These are phyloP conservation scores for Bondarzewia mesenterica DNA, from an alignment of 1,284 basidiomycete species.

Conservation along the genomic window DNA sequence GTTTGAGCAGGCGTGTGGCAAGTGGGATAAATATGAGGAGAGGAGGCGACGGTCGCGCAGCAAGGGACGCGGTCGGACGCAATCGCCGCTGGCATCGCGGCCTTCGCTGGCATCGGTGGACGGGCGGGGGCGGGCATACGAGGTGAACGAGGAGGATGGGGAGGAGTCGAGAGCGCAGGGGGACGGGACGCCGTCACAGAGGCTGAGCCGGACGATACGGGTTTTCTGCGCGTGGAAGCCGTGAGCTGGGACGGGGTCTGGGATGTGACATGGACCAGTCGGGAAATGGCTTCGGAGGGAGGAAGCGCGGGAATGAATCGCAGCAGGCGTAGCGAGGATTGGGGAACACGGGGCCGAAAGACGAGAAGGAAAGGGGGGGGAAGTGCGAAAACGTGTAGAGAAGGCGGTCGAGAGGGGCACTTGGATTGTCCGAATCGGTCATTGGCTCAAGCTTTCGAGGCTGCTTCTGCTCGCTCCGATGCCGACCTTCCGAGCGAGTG, in stretches of 20 bases:
- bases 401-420: no score
- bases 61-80: not conserved
- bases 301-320: constrained; percentile 3
- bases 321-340: constrained; percentile 6
- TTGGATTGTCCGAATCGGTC: no score
- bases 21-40: constrained; percentile 40
- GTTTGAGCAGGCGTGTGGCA: constrained; percentile 46
- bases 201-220: constrained; percentile 43
- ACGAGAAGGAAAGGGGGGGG: no score
- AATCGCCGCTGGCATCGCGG: not conserved
- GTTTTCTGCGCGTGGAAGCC: constrained; percentile 55
- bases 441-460: no score
- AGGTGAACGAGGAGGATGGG: not conserved
- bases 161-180: constrained; percentile 1
- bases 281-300: not conserved
- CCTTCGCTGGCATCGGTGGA: not conserved
- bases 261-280: not conserved
- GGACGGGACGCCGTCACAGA: constrained; percentile 19
- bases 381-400: not conserved
- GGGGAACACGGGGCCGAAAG: not conserved
- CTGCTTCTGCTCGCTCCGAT: no score
- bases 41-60: constrained; percentile 6
- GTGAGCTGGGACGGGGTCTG: constrained; percentile 5
- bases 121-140: not conserved
- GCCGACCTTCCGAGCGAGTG: not conserved